phyloP scores from a whole-genome alignment of 2,329 filamentous ascomycete genomes.

The Neurospora crassa region DNA sequence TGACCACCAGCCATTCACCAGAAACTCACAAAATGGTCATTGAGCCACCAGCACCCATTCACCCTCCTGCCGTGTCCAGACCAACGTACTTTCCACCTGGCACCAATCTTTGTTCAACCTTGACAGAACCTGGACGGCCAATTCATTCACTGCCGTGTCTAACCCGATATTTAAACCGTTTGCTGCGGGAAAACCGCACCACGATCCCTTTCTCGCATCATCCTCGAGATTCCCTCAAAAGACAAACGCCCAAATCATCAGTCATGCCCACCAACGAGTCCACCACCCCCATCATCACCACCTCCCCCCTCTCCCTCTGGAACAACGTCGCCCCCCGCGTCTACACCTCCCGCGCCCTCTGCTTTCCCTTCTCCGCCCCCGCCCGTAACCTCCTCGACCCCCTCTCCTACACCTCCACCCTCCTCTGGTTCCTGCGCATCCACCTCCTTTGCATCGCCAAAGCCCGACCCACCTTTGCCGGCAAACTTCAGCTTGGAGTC shows the following conservation, averaged over 20 bases:
- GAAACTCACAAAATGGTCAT: not conserved
- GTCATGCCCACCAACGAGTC: not conserved
- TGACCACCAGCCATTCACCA: not conserved
- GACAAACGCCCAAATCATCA: not conserved
- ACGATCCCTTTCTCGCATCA: no score
- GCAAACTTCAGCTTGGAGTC: conserved; percentile 16
- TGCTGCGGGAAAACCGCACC: not conserved
- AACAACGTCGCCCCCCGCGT: not conserved
- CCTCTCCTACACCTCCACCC: conserved; percentile 15
- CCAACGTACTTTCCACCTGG: not conserved
- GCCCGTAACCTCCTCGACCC: not conserved
- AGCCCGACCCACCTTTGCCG: conserved; percentile 21
- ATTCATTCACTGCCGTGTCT: not conserved
- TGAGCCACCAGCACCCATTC: not conserved
- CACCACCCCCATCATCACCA: not conserved
- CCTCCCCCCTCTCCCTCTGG: not conserved
- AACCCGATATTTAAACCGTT: not conserved
- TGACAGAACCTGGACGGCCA: not conserved
- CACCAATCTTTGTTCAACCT: not conserved
- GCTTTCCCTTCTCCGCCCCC: conserved; percentile 16
- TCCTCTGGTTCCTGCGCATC: conserved; percentile 8
- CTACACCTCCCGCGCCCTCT: conserved; percentile 8
- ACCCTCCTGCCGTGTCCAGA: not conserved
- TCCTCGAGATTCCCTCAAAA: not conserved
- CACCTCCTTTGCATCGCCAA: conserved; percentile 14